Percentiles rank a stretch among this genome's conserved stretches.
These are phyloP conservation scores for Solanum ossicruentum DNA, from an alignment of 257 asterid species.

Conservation along the genomic window DNA sequence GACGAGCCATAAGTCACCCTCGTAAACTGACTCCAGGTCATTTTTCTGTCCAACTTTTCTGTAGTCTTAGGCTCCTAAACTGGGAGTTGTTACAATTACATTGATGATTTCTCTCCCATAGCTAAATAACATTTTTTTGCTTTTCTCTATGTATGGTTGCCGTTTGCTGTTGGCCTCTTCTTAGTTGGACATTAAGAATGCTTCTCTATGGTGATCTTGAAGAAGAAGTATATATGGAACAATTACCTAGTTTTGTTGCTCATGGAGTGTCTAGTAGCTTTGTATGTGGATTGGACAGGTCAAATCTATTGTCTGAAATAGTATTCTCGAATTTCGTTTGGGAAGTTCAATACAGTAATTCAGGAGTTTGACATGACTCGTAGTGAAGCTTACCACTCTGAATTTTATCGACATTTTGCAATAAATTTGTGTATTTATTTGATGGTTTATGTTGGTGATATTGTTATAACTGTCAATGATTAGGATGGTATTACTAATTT, in stretches of 20 bases:
- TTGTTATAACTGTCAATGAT: neutral
- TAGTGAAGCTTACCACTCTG: neutral
- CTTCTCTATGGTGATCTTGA: neutral
- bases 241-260: neutral
- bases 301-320: neutral
- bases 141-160: neutral
- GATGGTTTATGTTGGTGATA: neutral
- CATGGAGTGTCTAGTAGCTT: neutral
- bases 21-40: no score
- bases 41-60: no score
- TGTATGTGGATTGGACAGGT: neutral
- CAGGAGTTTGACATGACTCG: neutral
- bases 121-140: neutral
- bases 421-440: neutral
- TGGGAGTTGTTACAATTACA: no score
- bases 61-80: no score
- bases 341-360: neutral
- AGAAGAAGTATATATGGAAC: neutral
- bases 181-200: neutral
- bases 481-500: no score
- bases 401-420: neutral
- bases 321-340: neutral
- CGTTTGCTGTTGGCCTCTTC: neutral
- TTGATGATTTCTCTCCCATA: neutral
- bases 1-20: no score